Evolutionary conservation across 306 rosid genomes (phyloP).

Genomic region (Casuarina glauca): DNA sequence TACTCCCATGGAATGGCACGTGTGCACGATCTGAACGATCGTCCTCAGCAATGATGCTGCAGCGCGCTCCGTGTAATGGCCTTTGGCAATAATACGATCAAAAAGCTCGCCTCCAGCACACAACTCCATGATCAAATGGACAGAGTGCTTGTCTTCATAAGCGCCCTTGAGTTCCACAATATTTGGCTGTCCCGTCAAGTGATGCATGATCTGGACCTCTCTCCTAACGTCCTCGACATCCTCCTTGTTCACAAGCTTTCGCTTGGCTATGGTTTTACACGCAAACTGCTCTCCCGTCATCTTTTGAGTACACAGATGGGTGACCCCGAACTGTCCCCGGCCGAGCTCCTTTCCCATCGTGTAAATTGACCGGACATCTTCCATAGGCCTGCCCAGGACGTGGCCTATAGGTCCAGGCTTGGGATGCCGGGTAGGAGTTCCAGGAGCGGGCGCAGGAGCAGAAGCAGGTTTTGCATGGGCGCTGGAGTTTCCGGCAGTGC

Average conservation of each 20-base stretch:
- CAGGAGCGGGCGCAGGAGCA: conserved; percentile 29
- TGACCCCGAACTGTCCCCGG: conserved; percentile 90
- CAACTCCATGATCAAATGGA: conserved; percentile 90
- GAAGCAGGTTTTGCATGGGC: conserved; percentile 32
- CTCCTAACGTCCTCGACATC: conserved; percentile 88
- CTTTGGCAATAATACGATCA: conserved; percentile 88
- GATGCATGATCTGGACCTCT: conserved; percentile 98
- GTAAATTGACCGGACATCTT: conserved; percentile 59
- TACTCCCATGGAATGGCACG: conserved; percentile 95
- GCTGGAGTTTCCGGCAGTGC: not conserved
- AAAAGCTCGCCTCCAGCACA: conserved; percentile 97
- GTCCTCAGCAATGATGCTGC: conserved; percentile 82
- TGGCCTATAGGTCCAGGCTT: conserved; percentile 53
- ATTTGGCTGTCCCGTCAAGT: conserved; percentile 74
- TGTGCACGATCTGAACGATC: conserved; percentile 87
- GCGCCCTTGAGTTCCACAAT: conserved; percentile 92
- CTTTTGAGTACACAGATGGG: conserved; percentile 78
- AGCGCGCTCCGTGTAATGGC: conserved; percentile 93
- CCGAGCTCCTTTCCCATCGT: conserved; percentile 85
- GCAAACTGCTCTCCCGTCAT: conserved; percentile 72
- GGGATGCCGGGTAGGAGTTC: conserved; percentile 27
- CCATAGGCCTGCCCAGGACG: conserved; percentile 86
- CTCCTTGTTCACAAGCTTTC: conserved; percentile 77
- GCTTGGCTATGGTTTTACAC: conserved; percentile 90
- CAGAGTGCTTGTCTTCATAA: conserved; percentile 84